phyloP scores from a whole-genome alignment of 2,329 filamentous ascomycete species.

The Penicillium sp. region DNA sequence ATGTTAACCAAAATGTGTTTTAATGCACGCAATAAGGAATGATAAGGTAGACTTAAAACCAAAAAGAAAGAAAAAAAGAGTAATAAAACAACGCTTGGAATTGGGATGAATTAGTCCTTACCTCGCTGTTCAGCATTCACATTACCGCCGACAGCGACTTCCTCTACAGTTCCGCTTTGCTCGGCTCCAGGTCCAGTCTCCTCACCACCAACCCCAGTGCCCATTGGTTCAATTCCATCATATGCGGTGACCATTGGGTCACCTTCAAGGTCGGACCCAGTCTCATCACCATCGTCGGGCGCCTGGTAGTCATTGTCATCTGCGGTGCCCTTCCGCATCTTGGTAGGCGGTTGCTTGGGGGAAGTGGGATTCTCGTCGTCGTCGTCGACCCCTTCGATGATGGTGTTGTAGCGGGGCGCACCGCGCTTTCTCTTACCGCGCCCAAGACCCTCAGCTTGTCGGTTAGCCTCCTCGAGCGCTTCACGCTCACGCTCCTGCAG shows the following conservation, averaged over 20 bases:
- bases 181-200: neutral
- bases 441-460: constrained; percentile 72
- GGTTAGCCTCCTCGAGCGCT: constrained; percentile 69
- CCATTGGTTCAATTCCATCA: too few relatives aligned
- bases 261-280: constrained; percentile 1
- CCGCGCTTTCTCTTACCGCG: constrained; percentile 74
- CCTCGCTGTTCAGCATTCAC: constrained; percentile 14
- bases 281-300: constrained; percentile 31
- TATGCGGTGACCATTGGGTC: too few relatives aligned
- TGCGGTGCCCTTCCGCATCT: constrained; percentile 18
- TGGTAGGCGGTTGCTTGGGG: constrained; percentile 20
- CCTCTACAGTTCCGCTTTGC: neutral
- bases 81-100: neutral
- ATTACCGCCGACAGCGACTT: too few relatives aligned
- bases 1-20: neutral
- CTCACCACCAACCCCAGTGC: too few relatives aligned
- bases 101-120: constrained; percentile 20
- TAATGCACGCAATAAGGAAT: neutral
- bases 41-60: neutral
- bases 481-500: constrained; percentile 77
- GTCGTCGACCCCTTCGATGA: constrained; percentile 12
- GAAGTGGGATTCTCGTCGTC: constrained; percentile 13
- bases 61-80: neutral
- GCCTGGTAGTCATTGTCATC: constrained; percentile 37
- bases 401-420: constrained; percentile 42